Base-by-base conservation (phyloP, 106 monocot genomes). In the Dioscorea alata region DNA sequence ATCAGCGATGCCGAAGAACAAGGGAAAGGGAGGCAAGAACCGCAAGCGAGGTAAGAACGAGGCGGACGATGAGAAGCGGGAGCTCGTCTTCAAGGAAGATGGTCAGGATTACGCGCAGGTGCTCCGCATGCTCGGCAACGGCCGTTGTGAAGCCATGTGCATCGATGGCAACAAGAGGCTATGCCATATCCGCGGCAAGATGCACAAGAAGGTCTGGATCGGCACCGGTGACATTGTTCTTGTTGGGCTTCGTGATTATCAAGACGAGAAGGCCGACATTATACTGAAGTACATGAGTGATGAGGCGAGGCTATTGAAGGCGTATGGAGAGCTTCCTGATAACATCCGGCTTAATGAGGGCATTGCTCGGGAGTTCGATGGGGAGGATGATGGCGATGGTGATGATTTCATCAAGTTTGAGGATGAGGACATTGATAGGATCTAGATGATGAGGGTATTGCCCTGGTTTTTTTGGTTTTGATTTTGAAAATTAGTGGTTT, bases 121-220 rank as follows among this genome's bases (percentile, higher is more conserved):
- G 13, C 83, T 83, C 35, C 79, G 87, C 8, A 87, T 87, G 87
- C 83, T 87, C 57, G 87, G 87, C 23, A 87, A 87, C 72, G 87
- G 87, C 5, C 80, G 87, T 31, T 87, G 87, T 71, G 87, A 87
- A 74, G 77, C 83, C 15, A 67, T 74, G 67, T 87, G 87, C 73
- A 87, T 87, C 74, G 87, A 87, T 59, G 87, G 87, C 9, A 83
- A 74, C 59, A 87, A 87, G 42, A 61, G 87, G 0, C 87, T 87
- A 24, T 83, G 83, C 69, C 87, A 87, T 64, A 87, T 87, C 71
- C 76, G 87, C 0, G 87, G 87, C 5, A 87, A 87, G 80, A 87
- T 87, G 87, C 87, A 87, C 77, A 87, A 87, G 76, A 87, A 87
- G 59, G 87, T 87, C 23, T 87, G 87, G 87, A 83, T 87, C 69